Evolutionary conservation across 345 rosid species (phyloP), one percentile per base, ranked within the genome.

Genomic region (Litchi chinensis): DNA sequence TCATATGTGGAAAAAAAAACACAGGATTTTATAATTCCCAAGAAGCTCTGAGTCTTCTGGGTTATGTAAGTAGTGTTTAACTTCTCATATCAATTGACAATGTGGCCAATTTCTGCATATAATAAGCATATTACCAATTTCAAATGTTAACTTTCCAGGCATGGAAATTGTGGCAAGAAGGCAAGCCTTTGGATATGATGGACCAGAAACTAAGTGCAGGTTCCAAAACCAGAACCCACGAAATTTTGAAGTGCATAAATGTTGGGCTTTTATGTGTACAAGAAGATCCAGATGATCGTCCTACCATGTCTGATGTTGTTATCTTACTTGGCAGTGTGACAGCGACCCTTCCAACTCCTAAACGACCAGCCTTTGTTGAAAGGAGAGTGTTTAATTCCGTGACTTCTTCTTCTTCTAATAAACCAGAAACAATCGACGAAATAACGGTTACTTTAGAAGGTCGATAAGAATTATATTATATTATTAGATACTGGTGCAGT

Each of bases 81-180:
- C 72, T 76, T 19, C 16, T 54, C n/a, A 0, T 52, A 5, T 8
- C 32, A 10, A 6, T 59, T 66, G 19, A 28, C 54, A 16, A 10
- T 16, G 11, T 57, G 21, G 15, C 21, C 46, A 46, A 56, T 50
- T 68, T 57, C 22, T 60, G 37, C 37, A 32, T 32, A 32, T 32
- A 32, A 32, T 32, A 32, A 32, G 44, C 57, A 48, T 75, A 70
- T 40, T 28, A 70, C 10, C 65, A 52, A 24, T 9, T 54, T 15
- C 32, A 18, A 32, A 39, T 64, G 56, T 26, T 9, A 68, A 37
- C 22, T 52, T 71, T 60, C 12, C 88, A 91, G 95, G 86, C 81
- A 12, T 91, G 95, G 95, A 78, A 75, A 41, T 82, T 86, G 64
- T 85, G 91, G 91, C 84, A 82, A 28, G 80, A 80, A 64, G 83